Percentiles rank a stretch among this genome's conserved stretches.
These are phyloP conservation scores for Senna siamea DNA, from an alignment of 306 rosid genomes.

Conservation along the genomic window DNA sequence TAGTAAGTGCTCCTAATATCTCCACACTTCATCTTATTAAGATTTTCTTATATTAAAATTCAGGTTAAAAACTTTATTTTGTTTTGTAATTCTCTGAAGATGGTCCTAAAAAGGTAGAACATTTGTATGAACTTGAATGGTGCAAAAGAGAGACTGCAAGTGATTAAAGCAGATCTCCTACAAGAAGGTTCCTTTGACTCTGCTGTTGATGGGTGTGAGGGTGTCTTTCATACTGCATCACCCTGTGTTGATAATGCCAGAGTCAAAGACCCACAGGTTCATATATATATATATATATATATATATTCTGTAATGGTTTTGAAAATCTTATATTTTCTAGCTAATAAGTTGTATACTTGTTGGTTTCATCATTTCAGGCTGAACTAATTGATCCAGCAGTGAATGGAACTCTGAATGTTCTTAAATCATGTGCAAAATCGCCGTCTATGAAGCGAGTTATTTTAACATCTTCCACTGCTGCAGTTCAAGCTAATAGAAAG, in stretches of 20 bases:
- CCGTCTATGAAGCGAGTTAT: slow-evolving; percentile 44
- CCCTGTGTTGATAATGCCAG: background rate
- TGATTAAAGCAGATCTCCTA: background rate
- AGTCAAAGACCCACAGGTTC: slow-evolving; percentile 42
- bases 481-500: background rate
- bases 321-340: background rate
- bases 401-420: slow-evolving; percentile 59
- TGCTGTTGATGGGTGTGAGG: background rate
- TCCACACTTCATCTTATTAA: no score
- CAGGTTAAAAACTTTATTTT: no score
- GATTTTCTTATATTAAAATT: no score
- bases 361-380: slow-evolving; percentile 19
- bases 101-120: background rate
- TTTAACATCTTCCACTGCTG: slow-evolving; percentile 30
- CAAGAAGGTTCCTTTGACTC: background rate
- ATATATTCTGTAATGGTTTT: no score
- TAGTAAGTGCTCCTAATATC: slow-evolving; percentile 31
- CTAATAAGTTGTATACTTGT: background rate
- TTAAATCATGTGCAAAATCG: slow-evolving; percentile 48
- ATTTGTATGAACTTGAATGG: background rate
- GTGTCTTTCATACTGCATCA: background rate
- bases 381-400: slow-evolving; percentile 54
- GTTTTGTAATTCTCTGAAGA: background rate
- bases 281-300: background rate
- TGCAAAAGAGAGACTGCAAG: background rate